Base-by-base conservation (phyloP, 768 basidiomycete species). In the Xerocomus spinulosus region DNA sequence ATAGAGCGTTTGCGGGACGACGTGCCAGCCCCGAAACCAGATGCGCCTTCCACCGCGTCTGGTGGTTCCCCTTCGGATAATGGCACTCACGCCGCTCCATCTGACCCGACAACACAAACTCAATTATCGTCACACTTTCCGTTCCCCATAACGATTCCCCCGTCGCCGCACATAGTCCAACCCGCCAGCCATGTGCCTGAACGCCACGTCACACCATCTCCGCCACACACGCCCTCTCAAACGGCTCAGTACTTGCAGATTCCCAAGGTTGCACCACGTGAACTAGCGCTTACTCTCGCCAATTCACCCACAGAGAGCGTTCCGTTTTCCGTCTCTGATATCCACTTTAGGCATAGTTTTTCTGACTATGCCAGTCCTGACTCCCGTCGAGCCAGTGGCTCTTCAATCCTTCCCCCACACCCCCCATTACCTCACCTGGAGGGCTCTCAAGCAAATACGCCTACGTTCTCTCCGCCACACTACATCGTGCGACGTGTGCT, bases 261-360 rank as follows among this genome's bases (percentile, higher is more conserved):
- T 29, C 57, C 50, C 21, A 50, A 46, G 4, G 41, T 41, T 12
- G 28, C 51, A 8, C 52, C 54, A 26, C 75, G 70, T 13, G 56
- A 61, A 3, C 53, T 57, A 37, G 50, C 54, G 25, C 59, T 39
- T 57, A 25, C 64, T n/a, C 59, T 62, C 39, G 57, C 71, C 25
- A 69, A 66, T 24, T 80, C 81, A 13, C 80, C 79, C 30, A 77
- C 78, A 0, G 77, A 82, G 39, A 82, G 80, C 48, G 66, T 81
- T 30, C 77, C 79, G 2, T 68, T 78, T 48, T 77, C 79, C 14
- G 72, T 78, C n/a, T 76, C 77, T 14, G 79, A 80, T 10, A 66
- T 79, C 26, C 68, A 75, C 41, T 79, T 78, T 60, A 68, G 75
- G 30, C 70, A 74, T 36, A 77, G 65, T 33, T 56, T 46, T 44